Conservation (phyloP, 306 rosid species). For the Glycine tomentella region DNA sequence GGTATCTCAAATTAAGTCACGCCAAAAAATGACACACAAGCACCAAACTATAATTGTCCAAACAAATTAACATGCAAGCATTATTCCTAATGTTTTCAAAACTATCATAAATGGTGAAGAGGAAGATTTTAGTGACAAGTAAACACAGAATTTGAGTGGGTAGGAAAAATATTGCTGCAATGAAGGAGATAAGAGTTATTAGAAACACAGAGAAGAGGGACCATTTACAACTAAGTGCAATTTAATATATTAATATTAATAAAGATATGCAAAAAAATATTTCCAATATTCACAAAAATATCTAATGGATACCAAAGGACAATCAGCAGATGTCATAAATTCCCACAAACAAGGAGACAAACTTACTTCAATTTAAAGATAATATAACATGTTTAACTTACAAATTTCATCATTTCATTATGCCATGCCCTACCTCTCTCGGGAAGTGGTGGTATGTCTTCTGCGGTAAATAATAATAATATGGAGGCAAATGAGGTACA, state of each 20-base stretch:
- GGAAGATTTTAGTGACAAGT: constrained; percentile 9
- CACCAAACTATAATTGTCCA: neutral
- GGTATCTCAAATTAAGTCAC: constrained; percentile 32
- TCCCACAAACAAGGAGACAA: constrained; percentile 10
- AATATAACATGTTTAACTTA: constrained; percentile 2
- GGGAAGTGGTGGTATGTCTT: constrained; percentile 97
- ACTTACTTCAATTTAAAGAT: constrained; percentile 20
- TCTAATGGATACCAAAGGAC: constrained; percentile 19
- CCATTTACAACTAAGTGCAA: constrained; percentile 10
- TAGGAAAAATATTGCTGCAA: constrained; percentile 1
- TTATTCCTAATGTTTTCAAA: constrained; percentile 16
- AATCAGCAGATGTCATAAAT: constrained; percentile 23
- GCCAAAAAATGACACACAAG: neutral
- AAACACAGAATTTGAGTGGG: neutral
- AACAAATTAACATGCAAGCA: neutral
- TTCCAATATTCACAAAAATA: neutral
- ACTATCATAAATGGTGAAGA: constrained; percentile 11
- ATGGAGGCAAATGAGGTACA: constrained; percentile 99
- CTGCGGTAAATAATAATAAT: constrained; percentile 76
- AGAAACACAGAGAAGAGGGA: neutral
- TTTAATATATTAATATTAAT: neutral
- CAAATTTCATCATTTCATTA: constrained; percentile 37
- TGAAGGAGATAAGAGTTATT: constrained; percentile 16
- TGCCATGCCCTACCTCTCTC: constrained; percentile 74
- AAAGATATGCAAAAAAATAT: neutral